phyloP scores from a whole-genome alignment of 805 yeast species.

The Schwanniomyces occidentalis region DNA sequence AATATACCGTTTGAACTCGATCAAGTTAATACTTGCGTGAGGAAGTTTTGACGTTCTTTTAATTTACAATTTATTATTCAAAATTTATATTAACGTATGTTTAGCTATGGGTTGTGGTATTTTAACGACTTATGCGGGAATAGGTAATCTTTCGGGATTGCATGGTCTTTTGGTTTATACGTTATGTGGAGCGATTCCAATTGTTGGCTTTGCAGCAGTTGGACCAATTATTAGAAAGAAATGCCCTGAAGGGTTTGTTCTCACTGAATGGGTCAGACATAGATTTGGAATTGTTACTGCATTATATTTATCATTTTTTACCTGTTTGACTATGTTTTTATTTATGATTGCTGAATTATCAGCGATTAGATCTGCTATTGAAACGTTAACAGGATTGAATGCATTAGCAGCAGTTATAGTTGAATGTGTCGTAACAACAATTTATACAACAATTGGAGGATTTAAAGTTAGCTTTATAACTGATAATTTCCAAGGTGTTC shows the following conservation, averaged over 20 bases:
- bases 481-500: conserved; percentile 79
- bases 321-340: conserved; percentile 79
- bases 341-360: conserved; percentile 87
- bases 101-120: conserved; percentile 88
- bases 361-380: conserved; percentile 75
- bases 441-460: conserved; percentile 87
- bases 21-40: conserved; percentile 47
- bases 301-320: conserved; percentile 74
- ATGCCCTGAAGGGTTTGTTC: conserved; percentile 87
- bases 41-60: conserved; percentile 30
- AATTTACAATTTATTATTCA: background rate
- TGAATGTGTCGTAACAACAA: conserved; percentile 82
- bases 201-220: conserved; percentile 74
- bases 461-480: conserved; percentile 86
- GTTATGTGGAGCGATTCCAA: conserved; percentile 77
- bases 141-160: conserved; percentile 81
- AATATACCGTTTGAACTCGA: conserved; percentile 45
- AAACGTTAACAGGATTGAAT: conserved; percentile 72
- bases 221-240: conserved; percentile 78
- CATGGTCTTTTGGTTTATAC: conserved; percentile 86
- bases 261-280: conserved; percentile 92
- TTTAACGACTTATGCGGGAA: conserved; percentile 79
- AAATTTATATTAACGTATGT: conserved; percentile 7
- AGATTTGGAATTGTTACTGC: conserved; percentile 76
- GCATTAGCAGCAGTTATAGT: conserved; percentile 81